These are phyloP conservation scores for Clonostachys chloroleuca DNA, from an alignment of 2,329 filamentous ascomycete species.

Conservation along the genomic window DNA sequence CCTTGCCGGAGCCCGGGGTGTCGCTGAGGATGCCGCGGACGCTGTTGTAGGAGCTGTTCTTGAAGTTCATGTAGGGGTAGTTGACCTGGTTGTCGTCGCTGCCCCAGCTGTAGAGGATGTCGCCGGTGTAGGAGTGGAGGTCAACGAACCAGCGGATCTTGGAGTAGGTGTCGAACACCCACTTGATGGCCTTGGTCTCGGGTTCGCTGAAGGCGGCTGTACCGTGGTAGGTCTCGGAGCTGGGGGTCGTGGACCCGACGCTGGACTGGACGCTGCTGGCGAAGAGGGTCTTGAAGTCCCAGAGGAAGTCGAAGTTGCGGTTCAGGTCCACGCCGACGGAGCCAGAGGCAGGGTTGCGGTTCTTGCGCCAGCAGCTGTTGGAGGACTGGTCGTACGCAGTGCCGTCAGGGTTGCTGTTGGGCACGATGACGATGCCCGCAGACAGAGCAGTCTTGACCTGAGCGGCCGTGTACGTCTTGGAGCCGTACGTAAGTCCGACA, in stretches of 20 bases:
- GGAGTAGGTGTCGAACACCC: constrained; percentile 41
- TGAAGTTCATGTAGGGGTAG: constrained; percentile 41
- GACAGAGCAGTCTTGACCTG: constrained; percentile 46
- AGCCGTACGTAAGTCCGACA: constrained; percentile 45
- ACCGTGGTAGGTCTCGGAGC: constrained; percentile 45
- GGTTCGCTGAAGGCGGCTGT: constrained; percentile 47
- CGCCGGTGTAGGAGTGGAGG: constrained; percentile 47
- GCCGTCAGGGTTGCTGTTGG: constrained; percentile 48
- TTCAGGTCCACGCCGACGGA: constrained; percentile 44
- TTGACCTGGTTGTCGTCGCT: constrained; percentile 46
- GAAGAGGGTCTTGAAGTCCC: constrained; percentile 37
- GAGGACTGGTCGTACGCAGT: constrained; percentile 43
- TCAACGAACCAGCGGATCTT: constrained; percentile 53
- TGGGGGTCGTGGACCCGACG: constrained; percentile 23
- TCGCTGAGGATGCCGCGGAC: constrained; percentile 34
- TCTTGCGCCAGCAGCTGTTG: constrained; percentile 50
- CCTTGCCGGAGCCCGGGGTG: constrained; percentile 22
- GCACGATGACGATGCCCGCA: constrained; percentile 47
- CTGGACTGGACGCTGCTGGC: constrained; percentile 16
- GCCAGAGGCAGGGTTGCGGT: constrained; percentile 39
- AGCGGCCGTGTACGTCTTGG: constrained; percentile 41
- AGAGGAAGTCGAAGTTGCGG: constrained; percentile 54
- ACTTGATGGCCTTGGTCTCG: constrained; percentile 49
- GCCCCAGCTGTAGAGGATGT: constrained; percentile 53
- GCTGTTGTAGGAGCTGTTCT: constrained; percentile 45